These are phyloP conservation scores for Oleoguttula mirabilis DNA, from an alignment of 495 filamentous ascomycete species.

Conservation along the genomic window DNA sequence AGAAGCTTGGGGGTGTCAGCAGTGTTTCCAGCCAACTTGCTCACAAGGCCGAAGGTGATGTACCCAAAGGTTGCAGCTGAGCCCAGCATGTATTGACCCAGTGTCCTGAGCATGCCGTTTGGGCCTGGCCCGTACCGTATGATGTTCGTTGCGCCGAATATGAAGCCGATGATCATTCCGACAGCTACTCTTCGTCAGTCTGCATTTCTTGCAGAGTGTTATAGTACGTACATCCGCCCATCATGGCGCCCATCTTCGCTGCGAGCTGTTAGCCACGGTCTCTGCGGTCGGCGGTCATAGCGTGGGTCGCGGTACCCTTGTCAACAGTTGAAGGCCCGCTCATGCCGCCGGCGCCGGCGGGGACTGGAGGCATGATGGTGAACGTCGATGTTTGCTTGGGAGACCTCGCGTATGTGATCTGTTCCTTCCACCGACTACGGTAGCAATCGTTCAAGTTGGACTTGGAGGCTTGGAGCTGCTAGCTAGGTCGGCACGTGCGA, in stretches of 20 bases:
- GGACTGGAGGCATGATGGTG: slow-evolving; percentile 55
- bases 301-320: slow-evolving; percentile 56
- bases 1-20: slow-evolving; percentile 51
- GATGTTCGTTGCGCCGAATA: slow-evolving; percentile 89
- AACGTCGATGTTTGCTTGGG: too few species aligned
- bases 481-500: too few species aligned
- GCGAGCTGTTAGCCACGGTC: slow-evolving; percentile 15
- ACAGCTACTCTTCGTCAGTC: slow-evolving; percentile 49
- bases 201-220: neutral
- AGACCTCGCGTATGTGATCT: too few species aligned
- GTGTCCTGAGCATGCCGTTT: slow-evolving; percentile 81
- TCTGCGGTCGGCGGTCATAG: neutral
- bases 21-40: neutral
- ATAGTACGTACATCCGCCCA: slow-evolving; percentile 78
- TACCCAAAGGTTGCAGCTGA: slow-evolving; percentile 96
- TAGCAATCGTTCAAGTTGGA: too few species aligned
- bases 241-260: slow-evolving; percentile 98
- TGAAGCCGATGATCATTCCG: slow-evolving; percentile 91
- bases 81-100: slow-evolving; percentile 96
- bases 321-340: slow-evolving; percentile 73
- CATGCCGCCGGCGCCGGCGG: slow-evolving; percentile 44
- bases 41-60: slow-evolving; percentile 16
- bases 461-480: too few species aligned
- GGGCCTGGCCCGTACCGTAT: slow-evolving; percentile 86
- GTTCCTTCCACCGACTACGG: too few species aligned